Evolutionary conservation across 2,329 filamentous ascomycete species (phyloP), one percentile per base, ranked within the genome.

Genomic region (Ophiocordyceps robertsii): DNA sequence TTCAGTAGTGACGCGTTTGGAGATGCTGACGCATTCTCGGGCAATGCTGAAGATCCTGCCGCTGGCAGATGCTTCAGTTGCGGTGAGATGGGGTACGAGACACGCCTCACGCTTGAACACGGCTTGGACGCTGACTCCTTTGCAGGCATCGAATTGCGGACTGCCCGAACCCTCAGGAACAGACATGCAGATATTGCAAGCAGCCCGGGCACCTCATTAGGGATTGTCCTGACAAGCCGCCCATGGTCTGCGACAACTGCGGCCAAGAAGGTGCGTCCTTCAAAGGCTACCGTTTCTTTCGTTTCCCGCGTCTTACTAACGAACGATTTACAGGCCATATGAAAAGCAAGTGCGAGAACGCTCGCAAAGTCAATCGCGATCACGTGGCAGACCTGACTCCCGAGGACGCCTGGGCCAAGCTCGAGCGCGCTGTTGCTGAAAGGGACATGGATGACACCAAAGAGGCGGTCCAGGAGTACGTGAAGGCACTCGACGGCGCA

Each of bases 361-460:
- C 77, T 37, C 73, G 78, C 51, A 71, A 73, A 50, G 61, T 83
- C 46, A 72, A 77, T 45, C 70, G 73, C 29, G 64, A 64, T 21
- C 48, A 68, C 31, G 48, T 80, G 42, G 64, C 68, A 6, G 65
- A 70, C 35, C 57, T 75, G 29, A 47, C 61, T 13, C 63, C 67
- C 0, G 78, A 82, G 8, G 61, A 63, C 16, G 78, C 80, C 4
- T 82, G 81, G 74, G 55, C 59, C 2, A 64, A 72, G 45, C 65
- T 86, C 42, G 59, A 64, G 44, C 53, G 59, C 24, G 80, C 75
- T 1, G 70, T 67, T 39, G 48, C 53, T 2, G 70, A 74, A 29
- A 64, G 63, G 21, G 80, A 85, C 43, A 56, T 80, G 6, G 76
- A 82, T 29, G 73, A 81, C 40, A 68, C 75, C 56, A 82, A 82